These are phyloP conservation scores for Cercospora sp. DNA, from an alignment of 2,329 filamentous ascomycete species.

Conservation along the genomic window DNA sequence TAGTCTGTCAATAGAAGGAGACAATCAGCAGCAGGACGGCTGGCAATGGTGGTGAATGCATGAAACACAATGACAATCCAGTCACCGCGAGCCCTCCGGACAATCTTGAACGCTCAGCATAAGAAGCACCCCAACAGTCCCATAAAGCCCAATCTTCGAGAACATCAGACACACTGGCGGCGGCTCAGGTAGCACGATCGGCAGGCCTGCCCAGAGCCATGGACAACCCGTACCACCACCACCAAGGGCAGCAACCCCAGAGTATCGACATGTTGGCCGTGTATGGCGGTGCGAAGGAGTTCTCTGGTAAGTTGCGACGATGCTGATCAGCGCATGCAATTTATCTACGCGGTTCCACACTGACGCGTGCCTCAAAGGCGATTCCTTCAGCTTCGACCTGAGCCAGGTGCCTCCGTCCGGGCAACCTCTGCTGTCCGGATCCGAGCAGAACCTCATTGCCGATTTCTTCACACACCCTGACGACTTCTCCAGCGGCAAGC, in stretches of 20 bases:
- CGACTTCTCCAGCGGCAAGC: conserved; percentile 13
- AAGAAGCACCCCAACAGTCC: not conserved
- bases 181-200: conserved; percentile 11
- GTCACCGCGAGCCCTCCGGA: not conserved
- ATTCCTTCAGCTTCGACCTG: conserved; percentile 9
- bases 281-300: conserved; percentile 13
- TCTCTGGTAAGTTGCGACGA: conserved; percentile 8
- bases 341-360: not conserved
- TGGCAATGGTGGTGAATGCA: conserved; percentile 1
- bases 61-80: conserved; percentile 7
- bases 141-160: not conserved
- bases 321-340: not conserved
- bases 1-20: not conserved
- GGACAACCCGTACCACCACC: conserved; percentile 17
- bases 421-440: conserved; percentile 15
- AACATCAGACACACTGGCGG: conserved; percentile 16
- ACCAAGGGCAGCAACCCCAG: conserved; percentile 13
- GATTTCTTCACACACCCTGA: conserved; percentile 20
- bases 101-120: not conserved
- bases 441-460: conserved; percentile 19
- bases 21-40: not conserved
- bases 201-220: conserved; percentile 16
- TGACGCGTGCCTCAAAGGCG: not conserved
- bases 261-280: conserved; percentile 16
- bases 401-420: conserved; percentile 4